Base-by-base conservation (phyloP, 202 grass and related monocot genomes). In the Eragrostis tef region DNA sequence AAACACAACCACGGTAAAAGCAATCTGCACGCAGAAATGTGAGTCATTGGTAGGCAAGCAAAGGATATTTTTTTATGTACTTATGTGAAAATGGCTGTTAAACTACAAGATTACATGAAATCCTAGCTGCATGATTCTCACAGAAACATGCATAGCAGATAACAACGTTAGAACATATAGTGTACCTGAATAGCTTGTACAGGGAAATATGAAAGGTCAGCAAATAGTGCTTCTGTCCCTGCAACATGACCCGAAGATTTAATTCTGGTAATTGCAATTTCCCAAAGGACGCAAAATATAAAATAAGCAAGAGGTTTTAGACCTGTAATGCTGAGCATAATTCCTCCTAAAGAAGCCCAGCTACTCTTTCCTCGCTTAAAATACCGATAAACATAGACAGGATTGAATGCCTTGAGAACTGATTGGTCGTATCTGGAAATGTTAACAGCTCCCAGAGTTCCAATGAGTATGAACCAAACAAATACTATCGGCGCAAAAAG, bases 301-400 rank as follows among this genome's bases (percentile, higher is more conserved):
- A 80, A 42, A 74, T 26, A 12, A 13, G 48, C 9, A 81, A 65
- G 66, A 67, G 6, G 10, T 80, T 46, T 44, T 64, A 17, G 9
- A 94, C 91, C 94, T 90, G 94, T 97, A 81, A 97, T 94, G 79
- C 94, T 94, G 54, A 97, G 94, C 85, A 97, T 83, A 78, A 97
- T 94, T 85, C 94, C 94, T 71, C 94, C 94, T 49, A 97, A 83
- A 21, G 94, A 97, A 83, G 86, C 84, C 94, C 94, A 97, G 48
- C 88, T 94, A 77, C 24, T 50, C 29, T 46, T 83, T 22, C 85
- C 91, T 49, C 85, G 19, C 48, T 81, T 88, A 12, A 97, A 92
- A 60, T 92, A 97, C 52, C 74, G 65, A 77, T 75, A 88, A 66
- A 94, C 86, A 79, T 89, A 90, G 36, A 87, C n/a, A 58, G 94